Percentiles rank a stretch among this genome's conserved stretches.
phyloP scores from a whole-genome alignment of 2,329 filamentous ascomycete species.

The Talaromyces sp. region DNA sequence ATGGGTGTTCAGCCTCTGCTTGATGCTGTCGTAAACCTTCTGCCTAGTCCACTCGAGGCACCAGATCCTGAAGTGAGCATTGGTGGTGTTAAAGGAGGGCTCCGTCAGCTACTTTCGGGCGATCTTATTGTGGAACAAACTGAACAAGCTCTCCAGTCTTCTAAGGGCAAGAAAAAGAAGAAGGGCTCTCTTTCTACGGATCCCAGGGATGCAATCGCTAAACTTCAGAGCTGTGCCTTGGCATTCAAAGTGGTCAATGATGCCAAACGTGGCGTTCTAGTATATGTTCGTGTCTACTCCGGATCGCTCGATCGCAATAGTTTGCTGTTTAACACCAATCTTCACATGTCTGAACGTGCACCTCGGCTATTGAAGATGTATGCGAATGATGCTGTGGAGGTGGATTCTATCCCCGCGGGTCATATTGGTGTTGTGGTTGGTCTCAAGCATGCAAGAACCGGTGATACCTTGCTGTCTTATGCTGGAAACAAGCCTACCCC shows the following conservation, averaged over 20 bases:
- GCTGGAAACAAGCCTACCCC: conserved; percentile 65
- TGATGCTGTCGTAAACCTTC: conserved; percentile 82
- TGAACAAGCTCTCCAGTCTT: conserved; percentile 30
- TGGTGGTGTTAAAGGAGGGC: conserved; percentile 58
- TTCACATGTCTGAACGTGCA: conserved; percentile 76
- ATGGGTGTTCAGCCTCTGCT: conserved; percentile 91
- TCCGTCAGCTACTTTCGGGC: conserved; percentile 54
- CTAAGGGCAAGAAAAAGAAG: conserved; percentile 49
- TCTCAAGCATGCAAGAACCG: conserved; percentile 87
- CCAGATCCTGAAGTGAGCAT: conserved; percentile 78
- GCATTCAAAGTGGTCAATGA: conserved; percentile 96
- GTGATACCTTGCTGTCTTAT: conserved; percentile 84
- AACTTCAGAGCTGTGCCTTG: conserved; percentile 69
- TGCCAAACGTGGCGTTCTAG: conserved; percentile 78
- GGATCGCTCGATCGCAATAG: conserved; percentile 75
- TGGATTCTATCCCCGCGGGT: conserved; percentile 76
- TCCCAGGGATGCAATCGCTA: conserved; percentile 49
- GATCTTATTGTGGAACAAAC: conserved; percentile 44
- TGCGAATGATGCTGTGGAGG: conserved; percentile 81
- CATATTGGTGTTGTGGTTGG: conserved; percentile 94
- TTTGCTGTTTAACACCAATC: conserved; percentile 82
- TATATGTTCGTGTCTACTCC: conserved; percentile 90
- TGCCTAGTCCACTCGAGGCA: conserved; percentile 79
- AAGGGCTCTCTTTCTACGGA: conserved; percentile 51
- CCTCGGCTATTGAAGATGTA: conserved; percentile 87